A percentile compares a stretch with the other conserved stretches of the same genome.
phyloP scores from a whole-genome alignment of 495 filamentous ascomycete species.

The Neurospora sp. region DNA sequence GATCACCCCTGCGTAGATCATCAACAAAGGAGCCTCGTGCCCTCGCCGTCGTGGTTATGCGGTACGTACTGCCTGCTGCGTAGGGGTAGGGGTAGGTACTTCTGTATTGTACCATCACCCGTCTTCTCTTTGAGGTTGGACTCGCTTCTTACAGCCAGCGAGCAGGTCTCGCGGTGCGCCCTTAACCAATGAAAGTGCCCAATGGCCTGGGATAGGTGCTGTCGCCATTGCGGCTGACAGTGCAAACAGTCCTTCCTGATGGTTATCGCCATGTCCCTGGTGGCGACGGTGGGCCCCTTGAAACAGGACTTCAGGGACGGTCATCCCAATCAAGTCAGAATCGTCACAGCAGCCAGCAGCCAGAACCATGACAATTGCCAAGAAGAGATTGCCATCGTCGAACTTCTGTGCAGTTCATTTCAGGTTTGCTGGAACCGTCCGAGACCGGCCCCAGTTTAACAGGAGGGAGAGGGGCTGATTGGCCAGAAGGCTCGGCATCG shows the following conservation, averaged over 20 bases:
- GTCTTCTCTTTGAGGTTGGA: not conserved
- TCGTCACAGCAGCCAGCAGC: not conserved
- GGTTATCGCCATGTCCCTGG: not conserved
- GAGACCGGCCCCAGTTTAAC: not conserved
- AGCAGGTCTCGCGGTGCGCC: not conserved
- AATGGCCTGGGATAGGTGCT: not conserved
- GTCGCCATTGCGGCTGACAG: not conserved
- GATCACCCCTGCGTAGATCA: slow-evolving; percentile 4
- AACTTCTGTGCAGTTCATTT: not conserved
- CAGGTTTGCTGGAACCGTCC: not conserved
- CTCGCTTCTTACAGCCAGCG: not conserved
- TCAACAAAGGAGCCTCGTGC: not conserved
- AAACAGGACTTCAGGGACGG: not conserved
- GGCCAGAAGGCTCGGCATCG: not conserved
- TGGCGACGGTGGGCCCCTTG: slow-evolving; percentile 10
- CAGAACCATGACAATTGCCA: not conserved
- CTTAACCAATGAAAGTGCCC: not conserved
- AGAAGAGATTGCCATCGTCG: not conserved
- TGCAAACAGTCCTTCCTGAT: not conserved
- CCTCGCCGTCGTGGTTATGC: not conserved
- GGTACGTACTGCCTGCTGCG: not conserved
- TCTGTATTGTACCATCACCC: not conserved
- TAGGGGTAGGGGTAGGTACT: not conserved
- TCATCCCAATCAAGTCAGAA: not conserved
- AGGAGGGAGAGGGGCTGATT: not conserved